Evolutionary conservation across 176 grass and related monocot genomes (phyloP), one percentile per base, ranked within the genome.

Genomic region (Eremochloa ophiuroides): DNA sequence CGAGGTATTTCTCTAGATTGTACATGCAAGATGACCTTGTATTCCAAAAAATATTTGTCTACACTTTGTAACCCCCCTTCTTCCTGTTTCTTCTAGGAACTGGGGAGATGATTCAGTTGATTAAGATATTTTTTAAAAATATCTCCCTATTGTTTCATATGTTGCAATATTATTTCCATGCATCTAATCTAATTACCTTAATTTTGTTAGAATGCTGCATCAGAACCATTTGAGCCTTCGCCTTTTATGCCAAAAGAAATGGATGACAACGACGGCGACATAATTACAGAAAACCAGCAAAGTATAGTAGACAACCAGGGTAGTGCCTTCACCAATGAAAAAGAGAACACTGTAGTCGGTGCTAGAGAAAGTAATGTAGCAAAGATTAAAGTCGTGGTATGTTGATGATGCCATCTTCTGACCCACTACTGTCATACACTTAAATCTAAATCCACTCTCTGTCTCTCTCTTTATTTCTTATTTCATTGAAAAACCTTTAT

Each of bases 301-400:
- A 89, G 77, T 71, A 81, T 68, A 84, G 48, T 83, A 47, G 93
- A 99, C 82, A 91, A 76, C 50, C 35, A 23, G 55, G 87, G 80
- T 61, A 80, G 73, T 73, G 66, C 77, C 80, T 83, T 87, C 46
- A 82, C 78, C 22, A 89, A 63, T 71, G 97, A 96, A 74, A 99
- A 90, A 66, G 93, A 99, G 22, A 77, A 55, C 66, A 77, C 30
- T 40, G 64, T 12, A 8, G 33, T 69, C 33, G 39, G n/a, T 27
- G 75, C 85, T 17, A 94, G 88, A 81, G 93, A 94, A 85, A 99
- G 82, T 78, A 95, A 91, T 90, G 93, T 99, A 63, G 97, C 97
- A 35, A 99, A 99, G 85, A 99, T 99, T 74, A 99, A 99, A 99
- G 97, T 92, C 16, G 93, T 99, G 90, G 97, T 99, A 93, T 75